Base-by-base conservation (phyloP, 495 filamentous ascomycete species). In the Trichocladium uniseriatum region DNA sequence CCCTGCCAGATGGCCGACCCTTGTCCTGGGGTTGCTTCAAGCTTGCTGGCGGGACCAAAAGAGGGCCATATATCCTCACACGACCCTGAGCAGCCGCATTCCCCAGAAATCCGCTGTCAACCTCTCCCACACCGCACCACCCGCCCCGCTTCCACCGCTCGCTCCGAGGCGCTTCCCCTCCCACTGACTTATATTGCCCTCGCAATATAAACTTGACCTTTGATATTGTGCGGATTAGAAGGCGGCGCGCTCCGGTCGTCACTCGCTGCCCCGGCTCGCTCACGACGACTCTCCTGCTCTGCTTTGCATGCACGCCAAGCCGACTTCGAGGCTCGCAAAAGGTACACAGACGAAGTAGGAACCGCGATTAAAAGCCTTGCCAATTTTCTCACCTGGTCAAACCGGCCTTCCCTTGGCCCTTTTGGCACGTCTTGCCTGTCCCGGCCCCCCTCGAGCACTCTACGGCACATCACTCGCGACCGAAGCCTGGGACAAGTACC, bases 131-230 rank as follows among this genome's bases (percentile, higher is more conserved):
- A 52, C 45, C 24, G 38, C 54, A 49, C 58, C 51, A 38, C 38
- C 31, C 43, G 40, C 32, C 47, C 38, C 56, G 36, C 42, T 51
- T 31, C 15, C 53, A 34, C 46, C 41, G 19, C 45, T 53, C 40
- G 39, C 44, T 35, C 43, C n/a, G n/a, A n/a, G n/a, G n/a, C n/a
- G n/a, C 45, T 48, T 64, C 57, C 65, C 65, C 61, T 66, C 63
- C 63, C 65, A 61, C 59, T 55, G 63, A 31, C 51, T 41, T 66
- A 68, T 66, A 68, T 68, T 68, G 57, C 47, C 50, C 44, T 41
- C 47, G 52, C 61, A 68, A 68, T 66, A 61, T 63, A 65, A 65
- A 58, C 54, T 57, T 59, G 60, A 57, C 56, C 57, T 55, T 60
- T 54, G 60, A 65, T 63, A 65, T 65, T 65, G 62, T 61, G 52